phyloP scores from a whole-genome alignment of 805 yeast genomes.

The Barnettozyma californica region DNA sequence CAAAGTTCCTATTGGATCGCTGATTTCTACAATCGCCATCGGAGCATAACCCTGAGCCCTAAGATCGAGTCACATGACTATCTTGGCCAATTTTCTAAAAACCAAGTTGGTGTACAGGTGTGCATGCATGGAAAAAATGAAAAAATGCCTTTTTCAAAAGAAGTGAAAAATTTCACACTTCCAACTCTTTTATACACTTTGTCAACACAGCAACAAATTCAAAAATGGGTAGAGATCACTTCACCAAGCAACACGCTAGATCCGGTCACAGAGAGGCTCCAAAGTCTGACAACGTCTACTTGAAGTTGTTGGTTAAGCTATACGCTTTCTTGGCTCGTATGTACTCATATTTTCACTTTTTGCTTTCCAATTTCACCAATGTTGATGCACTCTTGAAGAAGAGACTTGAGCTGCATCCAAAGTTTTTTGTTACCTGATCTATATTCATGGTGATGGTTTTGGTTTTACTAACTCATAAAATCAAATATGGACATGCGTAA shows the following conservation, averaged over 20 bases:
- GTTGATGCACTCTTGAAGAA: conserved; percentile 7
- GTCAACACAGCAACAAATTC: conserved; percentile 10
- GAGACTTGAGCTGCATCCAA: not conserved
- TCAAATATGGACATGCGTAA: conserved; percentile 2
- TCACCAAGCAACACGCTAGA: conserved; percentile 93
- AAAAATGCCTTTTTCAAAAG: not conserved
- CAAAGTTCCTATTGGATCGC: too few species aligned
- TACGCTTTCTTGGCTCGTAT: conserved; percentile 99
- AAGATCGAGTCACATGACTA: not conserved
- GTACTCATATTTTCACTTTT: conserved; percentile 34
- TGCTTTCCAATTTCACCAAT: conserved; percentile 8
- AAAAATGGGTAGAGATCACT: conserved; percentile 96
- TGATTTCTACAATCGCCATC: not conserved
- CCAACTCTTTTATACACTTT: not conserved
- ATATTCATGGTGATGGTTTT: conserved; percentile 3
- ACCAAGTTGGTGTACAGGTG: conserved; percentile 6
- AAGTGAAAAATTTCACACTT: conserved; percentile 6
- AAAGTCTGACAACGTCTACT: conserved; percentile 98
- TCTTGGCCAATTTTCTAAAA: not conserved
- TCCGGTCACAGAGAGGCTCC: conserved; percentile 98
- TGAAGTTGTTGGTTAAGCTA: conserved; percentile 94
- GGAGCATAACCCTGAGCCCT: not conserved
- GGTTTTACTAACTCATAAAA: conserved; percentile 6
- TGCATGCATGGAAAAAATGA: not conserved
- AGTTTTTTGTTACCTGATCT: conserved; percentile 6